Evolutionary conservation across 768 basidiomycete genomes (phyloP), one percentile per base, ranked within the genome.

Genomic region (Tricholoma sp.): DNA sequence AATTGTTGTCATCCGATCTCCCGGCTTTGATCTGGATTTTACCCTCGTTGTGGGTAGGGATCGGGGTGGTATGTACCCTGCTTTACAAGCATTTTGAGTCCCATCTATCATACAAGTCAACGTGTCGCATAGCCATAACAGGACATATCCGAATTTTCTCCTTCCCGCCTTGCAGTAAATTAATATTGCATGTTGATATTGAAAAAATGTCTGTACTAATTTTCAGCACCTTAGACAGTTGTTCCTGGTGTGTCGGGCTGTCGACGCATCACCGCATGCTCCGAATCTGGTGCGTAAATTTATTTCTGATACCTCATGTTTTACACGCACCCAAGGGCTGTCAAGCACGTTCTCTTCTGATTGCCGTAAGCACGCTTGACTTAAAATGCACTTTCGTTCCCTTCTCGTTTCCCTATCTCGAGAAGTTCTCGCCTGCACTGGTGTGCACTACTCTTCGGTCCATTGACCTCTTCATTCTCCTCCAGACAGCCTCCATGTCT

Each of bases 301-400:
- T 77, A 53, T 75, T 81, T 58, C n/a, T 76, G 78, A 63, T 85
- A 94, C 79, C 89, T 90, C 74, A 92, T 91, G 62, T 94, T 88
- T 54, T 67, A 81, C 84, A 89, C 71, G 91, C 89, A 52, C 91
- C 59, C 64, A 60, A 64, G 67, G 70, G 70, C 59, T 70, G 76
- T 70, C 66, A 66, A 69, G 77, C 77, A 78, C 77, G 73, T 71
- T 74, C 66, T 53, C 60, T 50, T 50, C 53, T 45, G 57, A 58
- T 60, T 61, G 27, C 58, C 52, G 46, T 57, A 59, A 66, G 60
- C 59, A 55, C 57, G 56, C 50, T 54, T 54, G 52, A 60, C 54
- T 63, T 62, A 65, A 61, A 66, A 63, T 45, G 51, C 59, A 58
- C 56, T 58, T 52, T 54, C 58, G 27, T 59, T 66, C 58, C 59